A percentile compares a stretch with the other conserved stretches of the same genome.
These are phyloP conservation scores for Breynia disticha DNA, from an alignment of 441 rosid genomes.

Conservation along the genomic window DNA sequence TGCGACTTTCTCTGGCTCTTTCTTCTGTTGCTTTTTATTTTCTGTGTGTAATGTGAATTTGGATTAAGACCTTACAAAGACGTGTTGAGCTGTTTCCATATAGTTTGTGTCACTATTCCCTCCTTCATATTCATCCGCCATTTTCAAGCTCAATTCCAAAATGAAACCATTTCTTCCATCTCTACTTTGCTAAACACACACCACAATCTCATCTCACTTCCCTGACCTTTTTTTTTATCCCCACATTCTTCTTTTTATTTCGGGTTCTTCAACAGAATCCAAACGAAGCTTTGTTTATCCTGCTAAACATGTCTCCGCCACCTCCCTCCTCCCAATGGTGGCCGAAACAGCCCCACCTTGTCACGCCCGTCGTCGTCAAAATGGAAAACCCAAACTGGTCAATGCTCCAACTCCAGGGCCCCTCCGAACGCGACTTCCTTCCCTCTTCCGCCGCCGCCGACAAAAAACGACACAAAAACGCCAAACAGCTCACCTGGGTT, in stretches of 20 bases:
- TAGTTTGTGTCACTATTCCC: constrained; percentile 10
- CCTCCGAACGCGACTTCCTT: constrained; percentile 65
- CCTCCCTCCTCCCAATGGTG: constrained; percentile 58
- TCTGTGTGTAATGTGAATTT: no score
- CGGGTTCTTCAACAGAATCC: no score
- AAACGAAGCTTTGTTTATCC: background rate
- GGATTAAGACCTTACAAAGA: constrained; percentile 15
- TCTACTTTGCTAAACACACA: background rate
- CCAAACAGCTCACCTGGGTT: constrained; percentile 96
- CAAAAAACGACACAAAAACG: constrained; percentile 65
- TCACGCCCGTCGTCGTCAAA: constrained; percentile 89
- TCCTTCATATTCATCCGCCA: background rate
- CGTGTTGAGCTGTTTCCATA: constrained; percentile 70
- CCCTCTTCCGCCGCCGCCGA: constrained; percentile 26
- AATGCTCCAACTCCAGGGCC: constrained; percentile 79
- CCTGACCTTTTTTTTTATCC: background rate
- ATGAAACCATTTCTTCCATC: background rate
- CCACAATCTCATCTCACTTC: background rate
- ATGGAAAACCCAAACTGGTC: constrained; percentile 99
- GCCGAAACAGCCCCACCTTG: constrained; percentile 59
- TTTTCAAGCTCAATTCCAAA: constrained; percentile 28
- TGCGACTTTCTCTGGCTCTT: no score
- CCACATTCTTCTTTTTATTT: background rate
- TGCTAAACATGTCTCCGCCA: constrained; percentile 43
- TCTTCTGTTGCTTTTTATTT: no score